Conservation (phyloP, 2,329 filamentous ascomycete genomes). For the Aspergillus luchuensis region DNA sequence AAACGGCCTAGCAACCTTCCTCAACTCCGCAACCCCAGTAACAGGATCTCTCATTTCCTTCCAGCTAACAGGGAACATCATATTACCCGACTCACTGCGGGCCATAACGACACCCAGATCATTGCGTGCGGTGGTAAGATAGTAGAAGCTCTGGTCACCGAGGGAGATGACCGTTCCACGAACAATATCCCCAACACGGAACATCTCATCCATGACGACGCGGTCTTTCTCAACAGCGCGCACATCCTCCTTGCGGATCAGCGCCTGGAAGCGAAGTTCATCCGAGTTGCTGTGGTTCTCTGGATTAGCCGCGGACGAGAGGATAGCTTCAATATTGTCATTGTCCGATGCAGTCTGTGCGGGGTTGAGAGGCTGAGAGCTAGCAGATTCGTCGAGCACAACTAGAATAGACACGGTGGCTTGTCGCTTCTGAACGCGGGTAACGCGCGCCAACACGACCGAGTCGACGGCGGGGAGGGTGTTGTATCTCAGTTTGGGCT, state of each 20-base stretch:
- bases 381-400: conserved; percentile 59
- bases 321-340: conserved; percentile 41
- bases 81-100: conserved; percentile 79
- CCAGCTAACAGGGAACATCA: conserved; percentile 94
- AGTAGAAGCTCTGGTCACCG: conserved; percentile 93
- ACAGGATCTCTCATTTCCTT: conserved; percentile 87
- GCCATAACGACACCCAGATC: conserved; percentile 94
- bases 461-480: conserved; percentile 80
- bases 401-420: conserved; percentile 84
- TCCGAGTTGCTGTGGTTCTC: conserved; percentile 56
- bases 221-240: conserved; percentile 94
- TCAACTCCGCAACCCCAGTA: conserved; percentile 72
- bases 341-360: conserved; percentile 35
- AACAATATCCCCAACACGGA: conserved; percentile 90
- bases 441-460: conserved; percentile 80
- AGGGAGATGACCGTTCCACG: conserved; percentile 84
- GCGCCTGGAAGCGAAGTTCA: conserved; percentile 71
- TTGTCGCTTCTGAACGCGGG: conserved; percentile 80
- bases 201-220: conserved; percentile 86
- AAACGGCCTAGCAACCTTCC: conserved; percentile 93
- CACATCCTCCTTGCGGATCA: conserved; percentile 88
- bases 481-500: conserved; percentile 58
- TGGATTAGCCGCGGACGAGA: conserved; percentile 42
- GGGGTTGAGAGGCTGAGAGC: conserved; percentile 23
- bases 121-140: conserved; percentile 88